Percentiles rank a stretch among this genome's conserved stretches.
Evolutionary conservation across 164 flowering plant species (phyloP).

Genomic region (Vitis amurensis): DNA sequence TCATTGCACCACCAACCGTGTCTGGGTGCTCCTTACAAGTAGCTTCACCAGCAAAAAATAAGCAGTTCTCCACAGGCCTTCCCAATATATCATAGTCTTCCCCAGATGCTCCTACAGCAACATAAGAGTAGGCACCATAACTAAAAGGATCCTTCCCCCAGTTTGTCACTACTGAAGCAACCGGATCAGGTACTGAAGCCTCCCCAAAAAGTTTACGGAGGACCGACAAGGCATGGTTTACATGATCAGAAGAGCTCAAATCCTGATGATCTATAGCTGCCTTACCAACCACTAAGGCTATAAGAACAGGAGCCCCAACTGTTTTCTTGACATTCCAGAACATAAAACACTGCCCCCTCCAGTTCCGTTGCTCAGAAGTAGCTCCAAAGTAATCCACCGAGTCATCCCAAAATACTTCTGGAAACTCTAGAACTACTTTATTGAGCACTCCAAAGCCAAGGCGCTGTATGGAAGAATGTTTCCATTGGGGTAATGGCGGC

Average conservation of each 20-base stretch:
- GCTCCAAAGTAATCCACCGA: conserved; percentile 97
- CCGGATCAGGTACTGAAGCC: conserved; percentile 78
- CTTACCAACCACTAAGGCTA: conserved; percentile 93
- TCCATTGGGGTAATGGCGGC: conserved; percentile 91
- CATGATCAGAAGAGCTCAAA: conserved; percentile 70
- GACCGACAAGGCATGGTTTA: conserved; percentile 73
- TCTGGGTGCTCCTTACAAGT: conserved; percentile 99
- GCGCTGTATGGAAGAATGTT: conserved; percentile 66
- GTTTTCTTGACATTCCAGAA: conserved; percentile 98
- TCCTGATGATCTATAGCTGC: conserved; percentile 84
- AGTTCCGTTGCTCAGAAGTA: conserved; percentile 82
- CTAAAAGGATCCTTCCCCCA: conserved; percentile 99
- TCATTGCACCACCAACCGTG: conserved; percentile 99
- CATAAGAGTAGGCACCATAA: conserved; percentile 96
- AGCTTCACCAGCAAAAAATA: conserved; percentile 99
- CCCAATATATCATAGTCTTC: conserved; percentile 96
- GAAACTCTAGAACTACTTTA: conserved; percentile 88
- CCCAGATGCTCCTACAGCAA: conserved; percentile 97
- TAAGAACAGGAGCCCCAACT: conserved; percentile 94
- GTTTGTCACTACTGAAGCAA: conserved; percentile 93
- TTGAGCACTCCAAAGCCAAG: conserved; percentile 98
- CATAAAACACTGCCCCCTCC: conserved; percentile 95
- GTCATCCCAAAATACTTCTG: conserved; percentile 96
- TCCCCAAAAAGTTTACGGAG: conserved; percentile 93
- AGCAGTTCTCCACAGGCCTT: conserved; percentile 84